Evolutionary conservation across 345 rosid species (phyloP), one percentile per base, ranked within the genome.

Genomic region (Pistacia vera): DNA sequence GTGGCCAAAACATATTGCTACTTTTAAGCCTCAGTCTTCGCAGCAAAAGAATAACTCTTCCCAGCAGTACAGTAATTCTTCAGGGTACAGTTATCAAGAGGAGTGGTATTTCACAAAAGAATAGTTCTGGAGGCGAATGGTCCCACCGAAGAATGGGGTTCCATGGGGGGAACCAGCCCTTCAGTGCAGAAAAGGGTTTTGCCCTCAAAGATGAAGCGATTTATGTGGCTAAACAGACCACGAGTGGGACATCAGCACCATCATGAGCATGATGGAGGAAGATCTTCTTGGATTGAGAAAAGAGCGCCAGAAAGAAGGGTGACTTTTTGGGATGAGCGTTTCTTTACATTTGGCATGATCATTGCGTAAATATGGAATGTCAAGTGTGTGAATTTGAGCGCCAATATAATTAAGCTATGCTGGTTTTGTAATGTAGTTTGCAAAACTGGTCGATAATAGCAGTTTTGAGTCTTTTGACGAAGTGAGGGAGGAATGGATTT

Each of bases 211-310:
- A 82, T 85, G 80, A 96, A 91, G 83, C 99, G 87, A 91, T 96
- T 25, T 96, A 96, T 79, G 99, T 96, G 75, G 99, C 97, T 66
- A 96, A 96, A 76, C 99, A 93, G 89, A 85, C 89, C 4, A 18
- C 82, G 16, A 83, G 65, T 66, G 88, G 83, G 70, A 78, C 85
- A 33, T 58, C 86, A 8, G 67, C 79, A 5, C 79, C 74, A 35
- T 79, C 72, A 73, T 44, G 63, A 72, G 60, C 60, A 59, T 4
- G 10, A 64, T 38, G 55, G 22, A 41, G 25, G 44, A 75, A 46
- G 55, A 70, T 35, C 11, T 52, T 58, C 38, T 30, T 67, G 71
- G 55, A 66, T 6, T 54, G 38, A 20, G 22, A 54, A 48, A 22
- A 63, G 51, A 56, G 33, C 51, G 4, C 13, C 2, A 1, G 12